Conservation (phyloP, 192 early-diverging fungal species). For the Endogone sp. region DNA sequence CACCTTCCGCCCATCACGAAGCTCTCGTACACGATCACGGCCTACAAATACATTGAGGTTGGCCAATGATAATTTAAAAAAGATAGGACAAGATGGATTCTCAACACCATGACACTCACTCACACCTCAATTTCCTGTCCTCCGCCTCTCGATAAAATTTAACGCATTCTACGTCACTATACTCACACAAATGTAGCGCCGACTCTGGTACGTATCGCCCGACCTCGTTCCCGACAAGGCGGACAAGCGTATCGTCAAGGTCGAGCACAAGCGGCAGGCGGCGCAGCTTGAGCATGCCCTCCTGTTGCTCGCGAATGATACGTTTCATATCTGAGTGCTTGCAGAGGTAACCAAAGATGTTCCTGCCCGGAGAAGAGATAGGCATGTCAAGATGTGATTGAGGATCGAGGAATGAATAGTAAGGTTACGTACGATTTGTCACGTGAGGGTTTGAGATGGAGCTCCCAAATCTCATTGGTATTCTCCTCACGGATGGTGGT, state of each 20-base stretch:
- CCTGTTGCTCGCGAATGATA: conserved; percentile 49
- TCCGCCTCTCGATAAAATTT: too few relatives aligned
- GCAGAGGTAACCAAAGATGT: conserved; percentile 62
- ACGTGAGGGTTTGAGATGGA: conserved; percentile 65
- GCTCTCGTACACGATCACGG: conserved; percentile 49
- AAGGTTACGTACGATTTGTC: conserved; percentile 48
- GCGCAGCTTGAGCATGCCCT: conserved; percentile 39
- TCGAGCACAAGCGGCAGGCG: conserved; percentile 71
- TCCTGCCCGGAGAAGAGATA: conserved; percentile 27
- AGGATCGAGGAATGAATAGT: not conserved
- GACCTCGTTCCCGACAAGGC: conserved; percentile 58
- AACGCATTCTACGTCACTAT: too few relatives aligned
- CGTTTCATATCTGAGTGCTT: conserved; percentile 49
- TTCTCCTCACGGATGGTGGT: conserved; percentile 43
- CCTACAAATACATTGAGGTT: conserved; percentile 28
- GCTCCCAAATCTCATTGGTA: conserved; percentile 50
- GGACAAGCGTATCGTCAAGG: conserved; percentile 73
- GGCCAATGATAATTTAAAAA: not conserved
- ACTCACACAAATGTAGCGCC: conserved; percentile 24
- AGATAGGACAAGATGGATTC: not conserved
- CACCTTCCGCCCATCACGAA: conserved; percentile 59
- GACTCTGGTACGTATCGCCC: conserved; percentile 57
- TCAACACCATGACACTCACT: not conserved
- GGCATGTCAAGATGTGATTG: not conserved
- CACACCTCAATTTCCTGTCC: too few relatives aligned